Evolutionary conservation across 2,329 filamentous ascomycete genomes (phyloP).

Genomic region (Amesomyces nigricolor): DNA sequence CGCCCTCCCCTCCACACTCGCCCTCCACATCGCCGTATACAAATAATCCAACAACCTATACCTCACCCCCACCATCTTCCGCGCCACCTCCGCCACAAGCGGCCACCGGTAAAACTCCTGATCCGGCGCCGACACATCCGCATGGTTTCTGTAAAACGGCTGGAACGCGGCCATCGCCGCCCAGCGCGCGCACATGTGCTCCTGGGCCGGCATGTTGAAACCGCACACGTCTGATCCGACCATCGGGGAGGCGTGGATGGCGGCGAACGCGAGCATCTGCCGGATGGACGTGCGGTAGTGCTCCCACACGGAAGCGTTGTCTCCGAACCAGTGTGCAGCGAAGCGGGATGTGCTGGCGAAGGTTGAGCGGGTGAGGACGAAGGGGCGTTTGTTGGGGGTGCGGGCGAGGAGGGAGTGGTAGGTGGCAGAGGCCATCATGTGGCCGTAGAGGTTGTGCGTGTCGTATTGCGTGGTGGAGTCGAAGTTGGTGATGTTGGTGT

Average conservation of each 20-base stretch:
- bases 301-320: slow-evolving; percentile 53
- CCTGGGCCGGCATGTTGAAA: slow-evolving; percentile 63
- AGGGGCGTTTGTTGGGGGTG: slow-evolving; percentile 56
- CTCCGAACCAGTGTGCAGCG: slow-evolving; percentile 57
- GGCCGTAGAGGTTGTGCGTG: slow-evolving; percentile 71
- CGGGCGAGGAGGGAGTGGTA: slow-evolving; percentile 59
- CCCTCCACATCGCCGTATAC: slow-evolving; percentile 61
- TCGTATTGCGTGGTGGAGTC: slow-evolving; percentile 66
- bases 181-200: slow-evolving; percentile 68
- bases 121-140: slow-evolving; percentile 37
- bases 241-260: slow-evolving; percentile 63
- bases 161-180: slow-evolving; percentile 65
- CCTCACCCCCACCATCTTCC: slow-evolving; percentile 60
- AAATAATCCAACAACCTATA: slow-evolving; percentile 69
- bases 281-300: slow-evolving; percentile 55
- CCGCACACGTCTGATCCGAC: slow-evolving; percentile 72
- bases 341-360: slow-evolving; percentile 65
- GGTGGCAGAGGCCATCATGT: slow-evolving; percentile 66
- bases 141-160: slow-evolving; percentile 73
- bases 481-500: slow-evolving; percentile 61
- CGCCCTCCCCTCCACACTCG: slow-evolving; percentile 54
- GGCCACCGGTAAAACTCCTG: slow-evolving; percentile 72
- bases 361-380: slow-evolving; percentile 70
- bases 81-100: slow-evolving; percentile 53
- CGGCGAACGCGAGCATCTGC: slow-evolving; percentile 54